Evolutionary conservation across 2,329 filamentous ascomycete species (phyloP).

Genomic region (Grosmannia penicillata): DNA sequence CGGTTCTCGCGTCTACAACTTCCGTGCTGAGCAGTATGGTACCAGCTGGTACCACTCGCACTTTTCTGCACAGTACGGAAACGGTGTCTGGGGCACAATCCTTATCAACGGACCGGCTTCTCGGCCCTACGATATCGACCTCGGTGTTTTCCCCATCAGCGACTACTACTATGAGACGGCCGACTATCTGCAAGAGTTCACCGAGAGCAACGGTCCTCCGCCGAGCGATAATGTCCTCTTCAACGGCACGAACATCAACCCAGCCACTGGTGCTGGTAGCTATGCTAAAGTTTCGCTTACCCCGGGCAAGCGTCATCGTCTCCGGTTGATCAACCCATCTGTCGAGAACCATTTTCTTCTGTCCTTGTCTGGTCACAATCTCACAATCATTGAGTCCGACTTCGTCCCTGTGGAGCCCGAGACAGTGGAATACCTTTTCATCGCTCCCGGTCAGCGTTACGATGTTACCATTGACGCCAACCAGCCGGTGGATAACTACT

Average conservation of each 20-base stretch:
- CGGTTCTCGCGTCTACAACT: slow-evolving; percentile 20
- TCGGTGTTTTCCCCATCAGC: slow-evolving; percentile 32
- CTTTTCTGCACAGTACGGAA: slow-evolving; percentile 20
- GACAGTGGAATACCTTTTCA: slow-evolving; percentile 28
- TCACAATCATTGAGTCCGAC: slow-evolving; percentile 36
- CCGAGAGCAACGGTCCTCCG: slow-evolving; percentile 3
- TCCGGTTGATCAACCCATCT: slow-evolving; percentile 35
- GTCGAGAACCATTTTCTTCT: slow-evolving; percentile 33
- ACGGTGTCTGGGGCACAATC: slow-evolving; percentile 32
- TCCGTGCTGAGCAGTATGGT: slow-evolving; percentile 20
- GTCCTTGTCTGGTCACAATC: slow-evolving; percentile 30
- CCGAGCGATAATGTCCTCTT: slow-evolving; percentile 23
- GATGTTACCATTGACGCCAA: slow-evolving; percentile 30
- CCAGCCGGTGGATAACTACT: slow-evolving; percentile 21
- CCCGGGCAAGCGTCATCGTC: slow-evolving; percentile 27
- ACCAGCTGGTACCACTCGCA: slow-evolving; percentile 24
- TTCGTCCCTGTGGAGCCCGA: slow-evolving; percentile 33
- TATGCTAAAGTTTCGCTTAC: slow-evolving; percentile 20
- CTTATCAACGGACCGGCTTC: slow-evolving; percentile 21
- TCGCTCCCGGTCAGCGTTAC: slow-evolving; percentile 29
- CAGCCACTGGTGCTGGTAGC: slow-evolving; percentile 11
- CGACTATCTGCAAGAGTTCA: slow-evolving; percentile 10
- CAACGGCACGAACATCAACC: slow-evolving; percentile 25
- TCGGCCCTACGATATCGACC: slow-evolving; percentile 31
- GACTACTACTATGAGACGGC: slow-evolving; percentile 32